Evolutionary conservation across 73 alveolate species (phyloP).

Genomic region (Paramecium biaurelia): DNA sequence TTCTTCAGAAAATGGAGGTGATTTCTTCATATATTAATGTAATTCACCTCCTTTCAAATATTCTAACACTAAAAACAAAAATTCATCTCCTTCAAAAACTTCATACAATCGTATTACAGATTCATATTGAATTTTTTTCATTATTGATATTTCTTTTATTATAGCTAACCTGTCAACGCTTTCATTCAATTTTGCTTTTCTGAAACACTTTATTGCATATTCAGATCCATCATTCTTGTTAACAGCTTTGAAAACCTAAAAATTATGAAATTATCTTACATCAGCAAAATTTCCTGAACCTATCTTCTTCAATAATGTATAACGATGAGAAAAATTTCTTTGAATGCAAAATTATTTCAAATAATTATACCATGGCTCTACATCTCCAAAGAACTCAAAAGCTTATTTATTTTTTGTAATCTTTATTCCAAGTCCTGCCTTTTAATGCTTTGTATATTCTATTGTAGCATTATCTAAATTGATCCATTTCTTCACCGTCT

Average conservation of each 20-base stretch:
- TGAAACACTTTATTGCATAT: slow-evolving; percentile 17
- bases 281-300: slow-evolving; percentile 61
- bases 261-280: neutral
- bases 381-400: slow-evolving; percentile 16
- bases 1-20: slow-evolving; percentile 58
- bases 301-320: slow-evolving; percentile 9
- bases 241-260: slow-evolving; percentile 15
- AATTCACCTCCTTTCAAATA: slow-evolving; percentile 56
- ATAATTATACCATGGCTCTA: neutral
- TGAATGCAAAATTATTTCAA: neutral
- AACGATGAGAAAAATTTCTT: slow-evolving; percentile 32
- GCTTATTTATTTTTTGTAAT: neutral
- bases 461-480: neutral
- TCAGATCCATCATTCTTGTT: neutral
- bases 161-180: neutral
- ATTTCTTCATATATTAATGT: neutral
- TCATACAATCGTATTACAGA: slow-evolving; percentile 29
- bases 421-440: neutral
- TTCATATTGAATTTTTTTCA: slow-evolving; percentile 34
- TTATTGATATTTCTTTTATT: neutral
- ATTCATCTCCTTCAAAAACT: slow-evolving; percentile 53
- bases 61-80: slow-evolving; percentile 30
- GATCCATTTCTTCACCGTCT: neutral
- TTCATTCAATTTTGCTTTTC: neutral
- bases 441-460: neutral